Conservation (phyloP, 129 eudicot species). For the Saussurea involucrata region DNA sequence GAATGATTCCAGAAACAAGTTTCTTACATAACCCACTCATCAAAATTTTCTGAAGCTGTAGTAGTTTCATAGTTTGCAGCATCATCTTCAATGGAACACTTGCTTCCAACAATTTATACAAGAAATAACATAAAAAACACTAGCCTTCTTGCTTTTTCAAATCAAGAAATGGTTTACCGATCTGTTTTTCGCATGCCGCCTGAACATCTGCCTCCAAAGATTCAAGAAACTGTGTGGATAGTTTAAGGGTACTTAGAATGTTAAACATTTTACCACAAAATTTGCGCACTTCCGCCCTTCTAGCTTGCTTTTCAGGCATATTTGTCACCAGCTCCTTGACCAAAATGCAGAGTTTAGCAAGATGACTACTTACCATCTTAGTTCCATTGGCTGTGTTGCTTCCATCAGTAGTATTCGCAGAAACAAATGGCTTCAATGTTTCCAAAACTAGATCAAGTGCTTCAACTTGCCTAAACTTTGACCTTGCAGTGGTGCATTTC, state of each 20-base stretch:
- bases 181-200: constrained; percentile 61
- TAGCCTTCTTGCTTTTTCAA: constrained; percentile 42
- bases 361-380: constrained; percentile 40
- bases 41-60: background rate
- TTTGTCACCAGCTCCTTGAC: constrained; percentile 55
- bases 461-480: constrained; percentile 74
- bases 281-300: constrained; percentile 71
- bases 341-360: constrained; percentile 44
- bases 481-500: constrained; percentile 61
- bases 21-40: background rate
- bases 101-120: background rate
- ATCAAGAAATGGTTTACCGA: constrained; percentile 74
- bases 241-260: constrained; percentile 28
- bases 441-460: constrained; percentile 72
- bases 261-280: constrained; percentile 63
- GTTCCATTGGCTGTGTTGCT: constrained; percentile 17
- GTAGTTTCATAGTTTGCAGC: constrained; percentile 14
- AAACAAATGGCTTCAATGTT: constrained; percentile 42
- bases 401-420: constrained; percentile 36
- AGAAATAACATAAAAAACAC: background rate
- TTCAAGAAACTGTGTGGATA: constrained; percentile 48
- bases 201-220: constrained; percentile 54
- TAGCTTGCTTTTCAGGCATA: constrained; percentile 82
- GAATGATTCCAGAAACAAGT: background rate
- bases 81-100: background rate